A percentile compares a stretch with the other conserved stretches of the same genome.
phyloP scores from a whole-genome alignment of 2,329 filamentous ascomycete genomes.

The Arthrobotrys sphaeroides region DNA sequence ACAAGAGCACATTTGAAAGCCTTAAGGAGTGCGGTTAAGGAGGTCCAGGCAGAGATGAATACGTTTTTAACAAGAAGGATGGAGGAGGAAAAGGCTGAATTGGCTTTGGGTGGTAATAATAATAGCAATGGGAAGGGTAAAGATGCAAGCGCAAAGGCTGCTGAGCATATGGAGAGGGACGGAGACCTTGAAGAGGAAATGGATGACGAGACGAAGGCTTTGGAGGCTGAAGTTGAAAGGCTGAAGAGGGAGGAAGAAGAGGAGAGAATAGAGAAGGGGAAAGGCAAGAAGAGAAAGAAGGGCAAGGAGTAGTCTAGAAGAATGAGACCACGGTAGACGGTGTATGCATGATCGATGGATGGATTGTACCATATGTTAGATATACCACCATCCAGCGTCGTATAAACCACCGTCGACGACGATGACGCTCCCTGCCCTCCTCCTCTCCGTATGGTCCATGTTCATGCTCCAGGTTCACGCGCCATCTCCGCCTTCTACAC shows the following conservation, averaged over 20 bases:
- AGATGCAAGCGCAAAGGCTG: slow-evolving; percentile 8
- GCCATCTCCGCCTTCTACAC: too few species aligned
- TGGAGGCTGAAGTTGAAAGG: slow-evolving; percentile 45
- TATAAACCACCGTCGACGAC: too few species aligned
- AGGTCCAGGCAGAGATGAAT: slow-evolving; percentile 41
- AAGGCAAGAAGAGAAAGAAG: slow-evolving; percentile 45
- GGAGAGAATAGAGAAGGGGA: slow-evolving; percentile 21
- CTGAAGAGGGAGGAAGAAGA: slow-evolving; percentile 28
- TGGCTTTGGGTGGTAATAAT: background rate
- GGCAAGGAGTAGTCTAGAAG: background rate
- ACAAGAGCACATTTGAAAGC: slow-evolving; percentile 31
- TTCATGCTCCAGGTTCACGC: too few species aligned
- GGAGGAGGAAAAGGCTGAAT: slow-evolving; percentile 36
- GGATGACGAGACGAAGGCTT: slow-evolving; percentile 49
- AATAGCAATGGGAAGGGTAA: slow-evolving; percentile 3
- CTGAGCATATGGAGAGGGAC: slow-evolving; percentile 49
- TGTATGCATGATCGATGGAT: too few species aligned
- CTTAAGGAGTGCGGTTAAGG: slow-evolving; percentile 17
- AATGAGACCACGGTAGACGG: too few species aligned
- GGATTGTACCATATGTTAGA: too few species aligned
- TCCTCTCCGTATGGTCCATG: too few species aligned
- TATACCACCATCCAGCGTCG: too few species aligned
- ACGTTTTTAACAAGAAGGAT: slow-evolving; percentile 31
- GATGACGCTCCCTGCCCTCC: too few species aligned
- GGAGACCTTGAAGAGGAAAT: slow-evolving; percentile 48